Percentiles rank a stretch among this genome's conserved stretches.
phyloP scores from a whole-genome alignment of 768 basidiomycete genomes.

The Leccinum subgranulosum region DNA sequence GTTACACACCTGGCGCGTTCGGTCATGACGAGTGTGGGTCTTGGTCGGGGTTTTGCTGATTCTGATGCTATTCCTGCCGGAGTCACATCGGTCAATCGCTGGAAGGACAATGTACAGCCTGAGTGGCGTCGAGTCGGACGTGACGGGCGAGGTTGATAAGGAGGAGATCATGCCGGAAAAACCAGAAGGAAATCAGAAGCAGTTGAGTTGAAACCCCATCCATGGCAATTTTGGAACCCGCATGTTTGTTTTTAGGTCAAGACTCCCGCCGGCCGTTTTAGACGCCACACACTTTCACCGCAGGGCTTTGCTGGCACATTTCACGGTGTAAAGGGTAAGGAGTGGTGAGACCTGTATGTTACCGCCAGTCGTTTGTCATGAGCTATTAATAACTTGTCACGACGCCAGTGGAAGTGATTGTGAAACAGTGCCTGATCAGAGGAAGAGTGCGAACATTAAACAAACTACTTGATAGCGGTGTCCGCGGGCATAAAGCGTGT shows the following conservation, averaged over 20 bases:
- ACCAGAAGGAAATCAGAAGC: no score
- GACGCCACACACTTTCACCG: no score
- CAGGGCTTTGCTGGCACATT: no score
- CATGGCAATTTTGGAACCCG: neutral
- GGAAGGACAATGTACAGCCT: conserved; percentile 15
- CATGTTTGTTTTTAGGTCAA: no score
- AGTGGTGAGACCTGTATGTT: neutral
- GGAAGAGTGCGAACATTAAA: neutral
- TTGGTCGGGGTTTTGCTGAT: conserved; percentile 37
- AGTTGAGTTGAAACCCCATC: neutral
- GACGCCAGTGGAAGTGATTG: neutral
- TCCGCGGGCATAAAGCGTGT: neutral
- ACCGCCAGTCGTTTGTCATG: neutral
- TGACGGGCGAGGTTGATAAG: conserved; percentile 17
- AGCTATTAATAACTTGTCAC: neutral
- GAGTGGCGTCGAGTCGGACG: conserved; percentile 16
- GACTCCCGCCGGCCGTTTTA: no score
- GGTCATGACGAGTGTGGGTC: conserved; percentile 60
- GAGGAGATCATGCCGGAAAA: neutral
- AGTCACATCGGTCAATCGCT: conserved; percentile 50
- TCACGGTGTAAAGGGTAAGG: neutral
- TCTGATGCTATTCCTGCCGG: conserved; percentile 48
- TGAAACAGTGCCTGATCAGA: neutral
- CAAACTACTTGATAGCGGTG: neutral
- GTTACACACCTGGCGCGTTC: conserved; percentile 59